These are phyloP conservation scores for Trichoderma gamsii DNA, from an alignment of 495 filamentous ascomycete genomes.

Conservation along the genomic window DNA sequence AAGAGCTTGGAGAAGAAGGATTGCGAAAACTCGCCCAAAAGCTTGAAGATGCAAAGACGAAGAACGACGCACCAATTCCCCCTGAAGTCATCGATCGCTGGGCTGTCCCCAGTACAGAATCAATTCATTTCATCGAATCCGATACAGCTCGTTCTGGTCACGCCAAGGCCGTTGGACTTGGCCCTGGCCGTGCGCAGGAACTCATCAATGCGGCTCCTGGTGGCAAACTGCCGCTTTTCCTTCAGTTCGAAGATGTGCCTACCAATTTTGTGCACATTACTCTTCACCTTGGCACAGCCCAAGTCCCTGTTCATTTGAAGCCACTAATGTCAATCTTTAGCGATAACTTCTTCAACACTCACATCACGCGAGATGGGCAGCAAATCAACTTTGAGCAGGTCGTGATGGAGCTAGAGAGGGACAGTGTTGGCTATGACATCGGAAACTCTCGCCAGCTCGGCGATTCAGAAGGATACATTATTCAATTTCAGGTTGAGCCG, in stretches of 20 bases:
- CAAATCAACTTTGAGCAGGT: conserved; percentile 84
- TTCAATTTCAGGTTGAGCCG: conserved; percentile 78
- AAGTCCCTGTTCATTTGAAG: conserved; percentile 65
- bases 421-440: conserved; percentile 78
- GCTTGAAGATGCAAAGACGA: conserved; percentile 70
- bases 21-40: conserved; percentile 65
- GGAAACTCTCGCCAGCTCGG: conserved; percentile 58
- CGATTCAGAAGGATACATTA: conserved; percentile 71
- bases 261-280: conserved; percentile 84
- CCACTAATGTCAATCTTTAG: conserved; percentile 79
- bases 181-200: conserved; percentile 66
- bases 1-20: conserved; percentile 45
- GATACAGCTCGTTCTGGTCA: conserved; percentile 77
- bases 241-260: conserved; percentile 93
- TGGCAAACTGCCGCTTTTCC: conserved; percentile 63
- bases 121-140: conserved; percentile 90
- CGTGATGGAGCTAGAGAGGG: conserved; percentile 79
- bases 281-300: conserved; percentile 68
- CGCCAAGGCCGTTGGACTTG: conserved; percentile 60
- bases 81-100: conserved; percentile 70
- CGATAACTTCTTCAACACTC: conserved; percentile 90
- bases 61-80: conserved; percentile 78
- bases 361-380: conserved; percentile 70
- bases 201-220: conserved; percentile 63
- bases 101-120: conserved; percentile 72